Conservation (phyloP, 1,284 basidiomycete species). For the Ganoderma sp. region DNA sequence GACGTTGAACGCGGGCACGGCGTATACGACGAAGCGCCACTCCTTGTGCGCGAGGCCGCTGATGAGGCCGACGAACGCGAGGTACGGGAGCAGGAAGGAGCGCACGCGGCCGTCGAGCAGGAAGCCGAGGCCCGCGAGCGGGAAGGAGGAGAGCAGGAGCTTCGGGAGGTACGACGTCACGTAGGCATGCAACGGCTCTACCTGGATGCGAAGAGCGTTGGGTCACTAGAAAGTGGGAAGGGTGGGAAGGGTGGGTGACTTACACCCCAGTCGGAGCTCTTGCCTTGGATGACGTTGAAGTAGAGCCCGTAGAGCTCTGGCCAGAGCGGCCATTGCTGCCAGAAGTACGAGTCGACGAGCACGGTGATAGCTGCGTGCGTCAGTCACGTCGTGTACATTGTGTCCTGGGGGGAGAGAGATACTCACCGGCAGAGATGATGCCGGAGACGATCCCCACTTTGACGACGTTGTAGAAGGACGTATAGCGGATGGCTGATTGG, state of each 20-base stretch:
- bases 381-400: neutral
- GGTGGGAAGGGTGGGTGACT: constrained; percentile 39
- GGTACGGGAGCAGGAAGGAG: constrained; percentile 56
- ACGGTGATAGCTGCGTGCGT: constrained; percentile 60
- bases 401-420: neutral
- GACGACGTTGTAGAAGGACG: constrained; percentile 54
- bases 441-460: constrained; percentile 61
- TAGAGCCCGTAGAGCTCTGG: constrained; percentile 84
- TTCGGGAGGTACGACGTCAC: constrained; percentile 78
- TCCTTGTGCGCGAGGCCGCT: constrained; percentile 89
- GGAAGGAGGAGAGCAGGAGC: constrained; percentile 71
- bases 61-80: constrained; percentile 69
- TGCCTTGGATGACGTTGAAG: constrained; percentile 90
- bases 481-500: constrained; percentile 56
- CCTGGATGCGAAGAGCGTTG: constrained; percentile 48
- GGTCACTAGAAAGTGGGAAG: neutral
- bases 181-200: constrained; percentile 78
- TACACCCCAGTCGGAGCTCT: constrained; percentile 92
- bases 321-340: constrained; percentile 78
- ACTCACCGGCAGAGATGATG: constrained; percentile 62
- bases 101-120: constrained; percentile 55
- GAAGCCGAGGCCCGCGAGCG: constrained; percentile 64
- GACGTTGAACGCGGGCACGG: constrained; percentile 85
- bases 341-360: constrained; percentile 86
- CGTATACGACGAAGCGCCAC: constrained; percentile 95